phyloP scores from a whole-genome alignment of 2,329 filamentous ascomycete genomes.

The Seiridium cupressi region DNA sequence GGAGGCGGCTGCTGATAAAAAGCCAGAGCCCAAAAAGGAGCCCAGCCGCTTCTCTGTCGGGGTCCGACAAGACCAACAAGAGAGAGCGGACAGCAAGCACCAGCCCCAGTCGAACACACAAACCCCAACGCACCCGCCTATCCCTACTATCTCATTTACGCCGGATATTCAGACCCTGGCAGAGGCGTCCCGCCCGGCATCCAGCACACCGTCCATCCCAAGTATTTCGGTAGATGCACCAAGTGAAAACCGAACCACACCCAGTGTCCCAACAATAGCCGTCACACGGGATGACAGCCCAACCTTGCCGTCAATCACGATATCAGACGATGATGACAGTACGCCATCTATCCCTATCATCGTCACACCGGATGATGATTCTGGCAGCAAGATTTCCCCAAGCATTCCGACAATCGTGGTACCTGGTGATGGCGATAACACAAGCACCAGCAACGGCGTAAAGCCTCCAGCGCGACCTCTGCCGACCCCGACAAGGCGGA shows the following conservation, averaged over 20 bases:
- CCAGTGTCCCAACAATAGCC: slow-evolving; percentile 51
- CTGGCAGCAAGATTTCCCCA: slow-evolving; percentile 11
- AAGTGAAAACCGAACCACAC: slow-evolving; percentile 25
- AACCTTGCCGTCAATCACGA: slow-evolving; percentile 31
- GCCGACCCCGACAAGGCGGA: slow-evolving; percentile 41
- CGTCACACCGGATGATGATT: slow-evolving; percentile 30
- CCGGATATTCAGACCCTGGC: slow-evolving; percentile 38
- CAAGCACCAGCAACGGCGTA: slow-evolving; percentile 12
- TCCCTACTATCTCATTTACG: slow-evolving; percentile 56
- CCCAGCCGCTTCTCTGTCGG: slow-evolving; percentile 28
- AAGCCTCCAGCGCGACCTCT: slow-evolving; percentile 39
- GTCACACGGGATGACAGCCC: slow-evolving; percentile 36
- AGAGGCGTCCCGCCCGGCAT: slow-evolving; percentile 31
- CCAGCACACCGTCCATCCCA: slow-evolving; percentile 35
- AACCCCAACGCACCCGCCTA: slow-evolving; percentile 32
- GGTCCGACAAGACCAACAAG: slow-evolving; percentile 23
- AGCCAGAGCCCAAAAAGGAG: slow-evolving; percentile 46
- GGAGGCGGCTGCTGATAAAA: slow-evolving; percentile 69
- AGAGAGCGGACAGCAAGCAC: slow-evolving; percentile 22
- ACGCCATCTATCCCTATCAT: slow-evolving; percentile 36
- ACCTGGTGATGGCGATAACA: slow-evolving; percentile 36
- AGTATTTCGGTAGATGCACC: slow-evolving; percentile 42
- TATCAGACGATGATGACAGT: background rate
- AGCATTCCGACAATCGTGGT: slow-evolving; percentile 41
- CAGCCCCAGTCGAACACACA: slow-evolving; percentile 25